Evolutionary conservation across 306 rosid species (phyloP), one percentile per base, ranked within the genome.

Genomic region (Purshia tridentata): DNA sequence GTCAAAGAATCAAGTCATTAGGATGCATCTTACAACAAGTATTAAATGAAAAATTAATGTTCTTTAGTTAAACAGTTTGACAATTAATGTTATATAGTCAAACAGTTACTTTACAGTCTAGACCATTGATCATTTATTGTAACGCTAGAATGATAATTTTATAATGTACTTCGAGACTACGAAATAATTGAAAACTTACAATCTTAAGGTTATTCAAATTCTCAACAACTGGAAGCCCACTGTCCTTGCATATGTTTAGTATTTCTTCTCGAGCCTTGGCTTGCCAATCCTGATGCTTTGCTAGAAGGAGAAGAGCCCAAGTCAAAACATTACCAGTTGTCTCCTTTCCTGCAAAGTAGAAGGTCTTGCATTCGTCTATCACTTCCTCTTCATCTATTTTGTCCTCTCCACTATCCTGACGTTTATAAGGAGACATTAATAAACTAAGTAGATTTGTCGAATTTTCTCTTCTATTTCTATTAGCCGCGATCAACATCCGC

Each of bases 301-400:
- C 90, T n/a, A 87, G 65, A 19, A 86, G 87, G 46, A 87, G 79
- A 80, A 86, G 82, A 23, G 90, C 77, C 97, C 96, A 89, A 18
- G 92, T 87, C 75, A 89, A 46, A 40, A 91, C 69, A 70, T 87
- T 88, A 69, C 91, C 91, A 8, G 92, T 89, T 29, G 96, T 89
- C 23, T 91, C 96, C 84, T 89, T 91, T 72, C 96, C 97, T n/a
- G 87, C 84, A 63, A 89, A 89, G 86, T 86, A 87, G 77, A 89
- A 84, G 41, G 91, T 81, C 87, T 91, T 89, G 70, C 97, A 91
- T 78, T 89, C 97, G 51, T 87, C 80, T 5, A 91, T 86, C 53
- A 91, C 81, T 57, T 87, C 87, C 68, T 86, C 92, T 73, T 82
- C 65, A 18, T 80, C 69, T 41, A 91, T 57, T 41, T 60, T 81